These are phyloP conservation scores for Phytophthora pinifolia DNA, from an alignment of 352 stramenopile species.

Conservation along the genomic window DNA sequence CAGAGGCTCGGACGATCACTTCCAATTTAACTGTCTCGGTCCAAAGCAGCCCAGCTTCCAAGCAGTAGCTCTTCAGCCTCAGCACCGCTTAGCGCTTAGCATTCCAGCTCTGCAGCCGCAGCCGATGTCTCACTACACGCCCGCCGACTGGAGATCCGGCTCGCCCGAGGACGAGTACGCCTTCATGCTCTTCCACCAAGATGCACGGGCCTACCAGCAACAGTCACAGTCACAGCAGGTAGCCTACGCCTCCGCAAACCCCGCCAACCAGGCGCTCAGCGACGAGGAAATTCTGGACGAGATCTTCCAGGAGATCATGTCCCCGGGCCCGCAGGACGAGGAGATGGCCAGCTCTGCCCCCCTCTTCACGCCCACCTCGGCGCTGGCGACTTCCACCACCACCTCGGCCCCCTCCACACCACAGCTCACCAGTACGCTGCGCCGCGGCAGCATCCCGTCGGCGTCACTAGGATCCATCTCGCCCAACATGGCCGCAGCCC, in stretches of 20 bases:
- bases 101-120: background rate
- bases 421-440: constrained; percentile 28
- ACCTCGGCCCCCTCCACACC: constrained; percentile 31
- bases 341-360: constrained; percentile 5
- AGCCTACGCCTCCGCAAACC: constrained; percentile 8
- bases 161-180: constrained; percentile 24
- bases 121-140: constrained; percentile 17
- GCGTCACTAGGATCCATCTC: constrained; percentile 32
- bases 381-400: constrained; percentile 12
- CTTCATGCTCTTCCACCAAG: constrained; percentile 31
- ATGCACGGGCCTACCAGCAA: constrained; percentile 15
- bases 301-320: constrained; percentile 46
- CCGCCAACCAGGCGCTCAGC: constrained; percentile 29
- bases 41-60: constrained; percentile 13
- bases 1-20: constrained; percentile 19
- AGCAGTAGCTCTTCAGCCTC: background rate
- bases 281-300: constrained; percentile 48
- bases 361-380: constrained; percentile 16
- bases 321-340: constrained; percentile 22
- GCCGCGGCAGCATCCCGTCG: constrained; percentile 25
- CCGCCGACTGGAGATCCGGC: constrained; percentile 26
- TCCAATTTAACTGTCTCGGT: constrained; percentile 31
- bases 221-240: constrained; percentile 12
- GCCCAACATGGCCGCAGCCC: constrained; percentile 26
- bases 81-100: too few relatives aligned